These are phyloP conservation scores for Nemania sp. DNA, from an alignment of 2,329 filamentous ascomycete species.

Conservation along the genomic window DNA sequence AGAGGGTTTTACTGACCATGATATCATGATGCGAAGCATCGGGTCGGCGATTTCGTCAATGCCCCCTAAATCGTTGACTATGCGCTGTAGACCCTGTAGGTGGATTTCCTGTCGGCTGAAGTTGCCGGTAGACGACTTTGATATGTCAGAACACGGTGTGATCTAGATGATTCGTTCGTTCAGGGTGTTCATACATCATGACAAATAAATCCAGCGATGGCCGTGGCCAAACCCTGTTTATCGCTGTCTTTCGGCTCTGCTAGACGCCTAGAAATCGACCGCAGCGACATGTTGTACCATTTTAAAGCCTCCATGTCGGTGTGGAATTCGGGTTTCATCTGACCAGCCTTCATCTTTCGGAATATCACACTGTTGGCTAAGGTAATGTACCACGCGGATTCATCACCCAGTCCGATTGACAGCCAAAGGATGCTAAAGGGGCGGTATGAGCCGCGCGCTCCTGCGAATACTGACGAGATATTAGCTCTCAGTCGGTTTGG, in stretches of 20 bases:
- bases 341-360: conserved; percentile 18
- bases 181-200: conserved; percentile 28
- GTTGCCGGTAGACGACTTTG: conserved; percentile 30
- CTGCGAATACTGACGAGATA: conserved; percentile 27
- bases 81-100: conserved; percentile 32
- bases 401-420: conserved; percentile 32
- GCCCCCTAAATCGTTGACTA: conserved; percentile 33
- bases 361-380: conserved; percentile 34
- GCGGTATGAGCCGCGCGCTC: conserved; percentile 25
- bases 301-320: conserved; percentile 31
- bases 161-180: not conserved
- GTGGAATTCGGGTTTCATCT: conserved; percentile 25
- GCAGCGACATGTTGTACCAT: conserved; percentile 34
- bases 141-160: conserved; percentile 6
- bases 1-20: conserved; percentile 27
- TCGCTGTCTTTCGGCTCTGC: conserved; percentile 23
- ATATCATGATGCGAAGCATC: conserved; percentile 34
- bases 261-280: conserved; percentile 31
- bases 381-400: conserved; percentile 36
- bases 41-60: conserved; percentile 31
- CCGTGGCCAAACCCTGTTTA: conserved; percentile 33
- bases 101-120: conserved; percentile 33
- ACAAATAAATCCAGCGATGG: conserved; percentile 34
- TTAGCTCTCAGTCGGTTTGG: not conserved
- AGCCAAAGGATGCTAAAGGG: conserved; percentile 36